Conservation (phyloP, 192 early-diverging fungal species). For the Linnemannia zychae region DNA sequence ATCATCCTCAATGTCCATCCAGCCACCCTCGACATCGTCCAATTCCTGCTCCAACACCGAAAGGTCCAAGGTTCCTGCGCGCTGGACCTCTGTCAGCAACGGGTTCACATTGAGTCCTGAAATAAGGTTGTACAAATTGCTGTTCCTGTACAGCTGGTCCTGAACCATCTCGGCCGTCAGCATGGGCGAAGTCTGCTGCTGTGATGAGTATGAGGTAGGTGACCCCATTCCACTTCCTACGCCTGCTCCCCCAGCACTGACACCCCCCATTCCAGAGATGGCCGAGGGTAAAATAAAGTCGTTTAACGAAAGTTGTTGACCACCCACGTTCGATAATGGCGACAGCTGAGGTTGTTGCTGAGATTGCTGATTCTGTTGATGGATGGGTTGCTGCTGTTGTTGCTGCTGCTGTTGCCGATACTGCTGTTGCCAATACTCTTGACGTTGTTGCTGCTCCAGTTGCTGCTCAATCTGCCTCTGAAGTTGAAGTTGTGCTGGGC, state of each 20-base stretch:
- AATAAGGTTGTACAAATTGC: conserved; percentile 49
- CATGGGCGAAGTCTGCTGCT: neutral
- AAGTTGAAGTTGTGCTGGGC: conserved; percentile 47
- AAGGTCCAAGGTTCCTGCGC: conserved; percentile 46
- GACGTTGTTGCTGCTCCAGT: conserved; percentile 48
- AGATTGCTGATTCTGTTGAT: conserved; percentile 11
- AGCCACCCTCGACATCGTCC: conserved; percentile 56
- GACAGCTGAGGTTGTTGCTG: conserved; percentile 28
- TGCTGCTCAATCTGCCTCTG: conserved; percentile 56
- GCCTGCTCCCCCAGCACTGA: conserved; percentile 13
- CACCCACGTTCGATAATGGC: neutral
- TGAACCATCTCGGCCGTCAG: conserved; percentile 16
- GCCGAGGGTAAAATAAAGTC: conserved; percentile 51
- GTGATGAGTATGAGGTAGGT: neutral
- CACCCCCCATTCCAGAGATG: conserved; percentile 38
- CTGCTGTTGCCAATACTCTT: conserved; percentile 51
- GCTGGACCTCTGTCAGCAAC: conserved; percentile 44
- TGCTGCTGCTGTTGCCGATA: conserved; percentile 33
- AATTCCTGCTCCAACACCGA: conserved; percentile 48
- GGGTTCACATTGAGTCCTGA: conserved; percentile 52
- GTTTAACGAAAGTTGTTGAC: conserved; percentile 32
- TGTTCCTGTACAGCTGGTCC: conserved; percentile 52
- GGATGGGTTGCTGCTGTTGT: conserved; percentile 33
- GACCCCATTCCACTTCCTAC: neutral
- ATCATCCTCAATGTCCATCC: conserved; percentile 48